Conservation (phyloP, 2,329 filamentous ascomycete species). For the Fusarium zealandicum region DNA sequence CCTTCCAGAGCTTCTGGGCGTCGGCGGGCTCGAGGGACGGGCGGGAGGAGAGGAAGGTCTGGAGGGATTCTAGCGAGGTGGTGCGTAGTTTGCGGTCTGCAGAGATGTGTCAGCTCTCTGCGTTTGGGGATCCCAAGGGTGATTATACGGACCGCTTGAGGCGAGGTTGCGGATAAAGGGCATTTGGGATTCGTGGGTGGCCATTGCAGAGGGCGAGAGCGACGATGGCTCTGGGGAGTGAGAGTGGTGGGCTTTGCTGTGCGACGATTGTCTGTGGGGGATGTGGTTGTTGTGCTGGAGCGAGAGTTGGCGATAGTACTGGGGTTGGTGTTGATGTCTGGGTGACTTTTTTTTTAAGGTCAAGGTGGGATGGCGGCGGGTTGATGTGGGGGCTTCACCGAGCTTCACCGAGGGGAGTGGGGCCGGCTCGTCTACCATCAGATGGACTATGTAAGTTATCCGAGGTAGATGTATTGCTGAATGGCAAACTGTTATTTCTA, state of each 20-base stretch:
- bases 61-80: slow-evolving; percentile 77
- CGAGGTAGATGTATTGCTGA: no score
- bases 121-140: no score
- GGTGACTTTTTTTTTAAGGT: slow-evolving; percentile 39
- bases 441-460: no score
- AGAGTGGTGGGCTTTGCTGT: background rate
- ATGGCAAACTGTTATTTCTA: no score
- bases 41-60: slow-evolving; percentile 75
- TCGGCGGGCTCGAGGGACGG: slow-evolving; percentile 70
- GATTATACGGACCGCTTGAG: slow-evolving; percentile 71
- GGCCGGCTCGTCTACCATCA: background rate
- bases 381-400: slow-evolving; percentile 34
- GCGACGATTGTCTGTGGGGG: background rate
- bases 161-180: slow-evolving; percentile 86
- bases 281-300: background rate
- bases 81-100: slow-evolving; percentile 80
- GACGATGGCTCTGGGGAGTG: slow-evolving; percentile 4
- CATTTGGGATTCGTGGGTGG: slow-evolving; percentile 55
- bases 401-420: slow-evolving; percentile 16
- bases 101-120: slow-evolving; percentile 3
- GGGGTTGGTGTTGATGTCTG: slow-evolving; percentile 27
- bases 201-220: slow-evolving; percentile 32
- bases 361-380: slow-evolving; percentile 31
- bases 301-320: slow-evolving; percentile 3
- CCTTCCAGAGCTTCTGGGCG: slow-evolving; percentile 90